A percentile compares a stretch with the other conserved stretches of the same genome.
Evolutionary conservation across 257 asterid genomes (phyloP).

Genomic region (Cynanchum wilfordii): DNA sequence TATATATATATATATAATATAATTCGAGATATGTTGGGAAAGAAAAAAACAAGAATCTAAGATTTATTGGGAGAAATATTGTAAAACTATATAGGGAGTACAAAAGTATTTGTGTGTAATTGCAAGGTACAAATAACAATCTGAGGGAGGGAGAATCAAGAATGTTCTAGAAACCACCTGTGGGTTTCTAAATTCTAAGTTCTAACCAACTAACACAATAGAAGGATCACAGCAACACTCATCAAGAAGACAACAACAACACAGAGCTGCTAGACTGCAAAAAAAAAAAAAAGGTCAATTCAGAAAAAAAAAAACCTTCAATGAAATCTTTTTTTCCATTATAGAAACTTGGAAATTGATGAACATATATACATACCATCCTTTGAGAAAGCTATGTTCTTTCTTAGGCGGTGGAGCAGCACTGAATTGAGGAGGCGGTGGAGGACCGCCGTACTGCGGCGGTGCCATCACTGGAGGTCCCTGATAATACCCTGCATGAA

Average conservation of each 20-base stretch:
- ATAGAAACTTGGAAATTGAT: background rate
- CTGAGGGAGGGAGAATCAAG: background rate
- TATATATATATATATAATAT: no score
- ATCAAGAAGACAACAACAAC: constrained; percentile 70
- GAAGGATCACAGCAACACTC: constrained; percentile 92
- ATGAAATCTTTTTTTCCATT: background rate
- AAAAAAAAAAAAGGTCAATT: background rate
- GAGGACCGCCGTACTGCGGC: constrained; percentile 45
- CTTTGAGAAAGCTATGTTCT: constrained; percentile 45
- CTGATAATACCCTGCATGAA: constrained; percentile 55
- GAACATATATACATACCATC: constrained; percentile 35
- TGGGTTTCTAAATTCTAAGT: background rate
- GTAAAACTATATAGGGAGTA: no score
- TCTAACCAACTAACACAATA: constrained; percentile 25
- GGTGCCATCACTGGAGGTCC: constrained; percentile 86
- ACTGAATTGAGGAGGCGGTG: constrained; percentile 45
- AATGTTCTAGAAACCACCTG: no score
- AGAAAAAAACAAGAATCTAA: no score
- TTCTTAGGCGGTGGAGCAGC: constrained; percentile 50
- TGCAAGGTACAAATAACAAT: background rate
- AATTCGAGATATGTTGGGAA: no score
- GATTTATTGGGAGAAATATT: no score
- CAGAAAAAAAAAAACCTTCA: background rate
- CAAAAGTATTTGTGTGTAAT: background rate
- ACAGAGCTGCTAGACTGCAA: constrained; percentile 63